Evolutionary conservation across 768 basidiomycete species (phyloP), one percentile per base, ranked within the genome.

Genomic region (Lentinula lateritia): DNA sequence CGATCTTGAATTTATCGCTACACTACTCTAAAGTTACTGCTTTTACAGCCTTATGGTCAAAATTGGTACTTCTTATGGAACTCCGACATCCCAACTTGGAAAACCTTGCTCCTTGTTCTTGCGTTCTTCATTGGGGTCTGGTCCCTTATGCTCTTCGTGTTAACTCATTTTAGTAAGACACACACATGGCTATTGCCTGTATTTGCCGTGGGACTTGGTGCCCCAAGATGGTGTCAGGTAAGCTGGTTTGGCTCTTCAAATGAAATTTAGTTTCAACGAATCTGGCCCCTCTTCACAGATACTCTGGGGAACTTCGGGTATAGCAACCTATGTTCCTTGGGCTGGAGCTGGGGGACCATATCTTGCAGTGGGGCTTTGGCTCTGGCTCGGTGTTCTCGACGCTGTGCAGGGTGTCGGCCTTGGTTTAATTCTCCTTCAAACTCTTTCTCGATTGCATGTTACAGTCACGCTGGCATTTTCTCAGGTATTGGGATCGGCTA

Each of bases 11-110:
- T 41, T 39, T 0, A 18, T 52, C 2, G 13, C 50, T 6, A 13
- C 35, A 50, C 45, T 9, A 60, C 46, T 52, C 71, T 66, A 58
- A 66, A 50, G 32, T 61, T n/a, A 43, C 35, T 62, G 66, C 63
- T 0, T 48, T 20, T 23, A 23, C 64, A 91, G 88, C 92, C 90
- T 10, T 94, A 93, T 68, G 95, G 95, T 61, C 89, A 94, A 65
- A 96, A 96, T 73, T 97, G 95, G 95, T 77, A 85, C 65, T 97
- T 94, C 87, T 78, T 97, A 7, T 97, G 95, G 95, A 84, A 80
- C 66, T 88, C 89, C 10, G 80, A 84, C 8, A 88, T 97, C 60
- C 81, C 92, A 8, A 88, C 89, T 68, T 94, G 87, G 87, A 86
- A 89, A 66, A 94, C 90, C 56, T 75, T 92, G 18, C 71, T 95